Percentiles rank a stretch among this genome's conserved stretches.
These are phyloP conservation scores for Magnolia officinalis DNA, from an alignment of 164 flowering plant genomes.

Conservation along the genomic window DNA sequence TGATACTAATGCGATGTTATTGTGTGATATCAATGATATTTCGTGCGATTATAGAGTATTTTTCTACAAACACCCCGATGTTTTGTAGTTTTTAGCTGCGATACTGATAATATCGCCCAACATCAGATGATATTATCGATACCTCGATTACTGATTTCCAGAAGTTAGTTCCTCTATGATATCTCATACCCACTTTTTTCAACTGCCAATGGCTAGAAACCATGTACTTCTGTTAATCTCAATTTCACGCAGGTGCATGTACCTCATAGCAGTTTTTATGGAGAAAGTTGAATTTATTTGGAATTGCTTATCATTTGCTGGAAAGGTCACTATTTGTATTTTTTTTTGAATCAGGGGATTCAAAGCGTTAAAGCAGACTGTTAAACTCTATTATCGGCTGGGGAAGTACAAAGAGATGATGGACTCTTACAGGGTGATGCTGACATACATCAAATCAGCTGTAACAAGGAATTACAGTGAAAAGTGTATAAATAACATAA, in stretches of 20 bases:
- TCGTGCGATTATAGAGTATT: too few relatives aligned
- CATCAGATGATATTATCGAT: too few relatives aligned
- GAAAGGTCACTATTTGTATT: not conserved
- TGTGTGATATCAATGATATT: too few relatives aligned
- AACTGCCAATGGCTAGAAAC: not conserved
- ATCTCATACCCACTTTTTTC: too few relatives aligned
- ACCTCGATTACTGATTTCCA: too few relatives aligned
- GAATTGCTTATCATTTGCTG: not conserved
- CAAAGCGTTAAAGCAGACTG: constrained; percentile 96
- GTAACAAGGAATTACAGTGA: constrained; percentile 98
- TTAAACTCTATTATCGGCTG: constrained; percentile 86
- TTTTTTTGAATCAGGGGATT: constrained; percentile 72
- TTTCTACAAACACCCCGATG: too few relatives aligned
- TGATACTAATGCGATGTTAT: too few relatives aligned
- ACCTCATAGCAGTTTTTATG: not conserved
- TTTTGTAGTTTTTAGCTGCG: too few relatives aligned
- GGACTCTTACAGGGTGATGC: constrained; percentile 94
- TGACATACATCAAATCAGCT: constrained; percentile 95
- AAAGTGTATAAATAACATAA: constrained; percentile 93
- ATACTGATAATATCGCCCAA: too few relatives aligned
- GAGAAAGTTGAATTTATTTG: not conserved
- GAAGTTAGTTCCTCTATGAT: too few relatives aligned
- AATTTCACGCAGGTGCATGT: not conserved
- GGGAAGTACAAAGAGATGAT: constrained; percentile 93
- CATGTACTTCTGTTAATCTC: not conserved